Base-by-base conservation (phyloP, 345 rosid species). In the Gossypium sturtianum region DNA sequence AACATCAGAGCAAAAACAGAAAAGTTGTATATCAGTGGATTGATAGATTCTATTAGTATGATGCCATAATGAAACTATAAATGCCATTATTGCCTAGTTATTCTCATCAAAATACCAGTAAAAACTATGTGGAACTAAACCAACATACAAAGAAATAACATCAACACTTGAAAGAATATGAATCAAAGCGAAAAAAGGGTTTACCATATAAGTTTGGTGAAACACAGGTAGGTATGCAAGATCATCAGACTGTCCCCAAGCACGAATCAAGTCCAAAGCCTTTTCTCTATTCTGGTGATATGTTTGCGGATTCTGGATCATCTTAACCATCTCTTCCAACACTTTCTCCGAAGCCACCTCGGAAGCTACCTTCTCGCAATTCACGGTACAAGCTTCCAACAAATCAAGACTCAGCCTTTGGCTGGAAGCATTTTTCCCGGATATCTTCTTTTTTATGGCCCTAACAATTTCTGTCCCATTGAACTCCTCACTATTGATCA, bases 261-360 rank as follows among this genome's bases (percentile, higher is more conserved):
- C 94, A 43, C 87, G 76, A 78, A 93, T 84, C 88, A 91, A 78
- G 83, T 91, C 91, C 79, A 82, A 77, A 72, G 87, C 90, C 81
- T 89, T 79, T 38, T 63, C 78, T 69, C 93, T 77, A 44, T 86
- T 93, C 77, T 81, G 87, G 1, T 74, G 74, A 76, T 88, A 85
- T 2, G 87, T 83, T 38, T 81, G 87, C 0, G 86, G 87, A 58
- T 86, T 85, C 76, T 89, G 85, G 45, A 93, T 86, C 80, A 93
- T 83, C 91, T 53, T 88, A 77, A 85, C 91, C 97, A 93, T 91
- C 78, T 93, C 98, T 70, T 93, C 97, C 89, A 93, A 81, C 73
- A 91, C 86, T 68, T 84, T 89, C 86, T 91, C 97, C 0, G 92
- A 88, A 2, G 92, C 92, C 61, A 93, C 82, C 80, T 87, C 98